Evolutionary conservation across 768 basidiomycete species (phyloP).

Genomic region (Lactarius sp.): DNA sequence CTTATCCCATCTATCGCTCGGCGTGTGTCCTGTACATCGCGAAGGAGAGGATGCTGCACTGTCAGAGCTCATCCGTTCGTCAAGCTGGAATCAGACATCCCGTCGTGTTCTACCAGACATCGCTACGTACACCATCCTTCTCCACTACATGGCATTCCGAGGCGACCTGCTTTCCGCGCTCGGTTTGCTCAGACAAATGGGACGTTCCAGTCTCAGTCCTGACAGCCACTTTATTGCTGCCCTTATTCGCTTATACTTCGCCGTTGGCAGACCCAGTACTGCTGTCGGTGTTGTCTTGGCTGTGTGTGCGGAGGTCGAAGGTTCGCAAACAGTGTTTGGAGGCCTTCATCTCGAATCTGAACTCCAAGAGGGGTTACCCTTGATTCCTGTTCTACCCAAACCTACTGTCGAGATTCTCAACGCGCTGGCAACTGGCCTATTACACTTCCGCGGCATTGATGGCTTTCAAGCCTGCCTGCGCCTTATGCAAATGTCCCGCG

Average conservation of each 20-base stretch:
- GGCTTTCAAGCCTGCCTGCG: constrained; percentile 44
- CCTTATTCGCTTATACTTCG: constrained; percentile 23
- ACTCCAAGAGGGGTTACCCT: constrained; percentile 1
- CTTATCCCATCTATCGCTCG: constrained; percentile 7
- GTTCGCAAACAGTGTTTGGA: constrained; percentile 2
- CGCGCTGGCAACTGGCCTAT: constrained; percentile 47
- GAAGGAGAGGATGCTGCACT: constrained; percentile 13
- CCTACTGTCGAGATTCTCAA: constrained; percentile 51
- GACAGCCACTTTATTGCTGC: constrained; percentile 23
- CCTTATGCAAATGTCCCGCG: constrained; percentile 48
- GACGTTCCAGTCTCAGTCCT: constrained; percentile 9
- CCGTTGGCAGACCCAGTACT: constrained; percentile 3
- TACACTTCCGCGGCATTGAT: constrained; percentile 46
- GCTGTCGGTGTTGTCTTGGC: constrained; percentile 14
- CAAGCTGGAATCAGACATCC: background rate
- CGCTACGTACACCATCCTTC: constrained; percentile 26
- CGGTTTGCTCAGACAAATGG: constrained; percentile 15
- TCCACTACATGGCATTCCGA: constrained; percentile 11
- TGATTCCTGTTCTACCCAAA: constrained; percentile 20
- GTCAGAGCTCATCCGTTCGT: constrained; percentile 9
- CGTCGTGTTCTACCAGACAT: constrained; percentile 20
- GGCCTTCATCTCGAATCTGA: background rate
- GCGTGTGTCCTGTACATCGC: constrained; percentile 6
- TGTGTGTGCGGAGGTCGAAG: constrained; percentile 8
- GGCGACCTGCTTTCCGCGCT: constrained; percentile 9